Evolutionary conservation across 1,139 yeast genomes (phyloP).

Genomic region (Candida tetrigidarum): DNA sequence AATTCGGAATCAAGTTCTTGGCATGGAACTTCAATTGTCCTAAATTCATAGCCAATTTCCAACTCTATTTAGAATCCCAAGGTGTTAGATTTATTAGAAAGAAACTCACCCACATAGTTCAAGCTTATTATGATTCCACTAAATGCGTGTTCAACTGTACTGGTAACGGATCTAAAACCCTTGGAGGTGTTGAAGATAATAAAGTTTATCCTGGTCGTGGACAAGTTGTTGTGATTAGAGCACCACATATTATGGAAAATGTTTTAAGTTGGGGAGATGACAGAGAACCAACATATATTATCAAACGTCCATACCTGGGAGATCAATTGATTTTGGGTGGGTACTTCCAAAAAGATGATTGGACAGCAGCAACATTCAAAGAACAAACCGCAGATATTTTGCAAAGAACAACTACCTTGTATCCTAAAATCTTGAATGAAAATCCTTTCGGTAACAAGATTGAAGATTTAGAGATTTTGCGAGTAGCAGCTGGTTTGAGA

Average conservation of each 20-base stretch:
- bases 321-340: slow-evolving; percentile 74
- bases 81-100: slow-evolving; percentile 56
- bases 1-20: slow-evolving; percentile 55
- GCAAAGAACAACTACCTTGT: slow-evolving; percentile 53
- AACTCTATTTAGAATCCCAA: slow-evolving; percentile 37
- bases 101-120: slow-evolving; percentile 53
- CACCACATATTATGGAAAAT: slow-evolving; percentile 57
- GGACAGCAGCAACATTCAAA: slow-evolving; percentile 58
- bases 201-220: slow-evolving; percentile 67
- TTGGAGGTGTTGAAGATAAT: slow-evolving; percentile 61
- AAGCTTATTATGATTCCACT: slow-evolving; percentile 49
- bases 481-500: slow-evolving; percentile 69
- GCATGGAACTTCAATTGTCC: slow-evolving; percentile 77
- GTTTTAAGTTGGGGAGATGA: slow-evolving; percentile 54
- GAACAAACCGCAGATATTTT: slow-evolving; percentile 62
- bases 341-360: slow-evolving; percentile 58
- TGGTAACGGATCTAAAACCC: slow-evolving; percentile 61
- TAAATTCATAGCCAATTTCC: slow-evolving; percentile 50
- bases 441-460: slow-evolving; percentile 25
- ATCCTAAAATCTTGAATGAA: slow-evolving; percentile 54
- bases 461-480: slow-evolving; percentile 42
- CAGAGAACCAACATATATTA: slow-evolving; percentile 61
- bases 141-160: slow-evolving; percentile 67
- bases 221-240: slow-evolving; percentile 65
- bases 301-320: slow-evolving; percentile 67